phyloP scores from a whole-genome alignment of 495 filamentous ascomycete species.

The Aspergillus panamensis region DNA sequence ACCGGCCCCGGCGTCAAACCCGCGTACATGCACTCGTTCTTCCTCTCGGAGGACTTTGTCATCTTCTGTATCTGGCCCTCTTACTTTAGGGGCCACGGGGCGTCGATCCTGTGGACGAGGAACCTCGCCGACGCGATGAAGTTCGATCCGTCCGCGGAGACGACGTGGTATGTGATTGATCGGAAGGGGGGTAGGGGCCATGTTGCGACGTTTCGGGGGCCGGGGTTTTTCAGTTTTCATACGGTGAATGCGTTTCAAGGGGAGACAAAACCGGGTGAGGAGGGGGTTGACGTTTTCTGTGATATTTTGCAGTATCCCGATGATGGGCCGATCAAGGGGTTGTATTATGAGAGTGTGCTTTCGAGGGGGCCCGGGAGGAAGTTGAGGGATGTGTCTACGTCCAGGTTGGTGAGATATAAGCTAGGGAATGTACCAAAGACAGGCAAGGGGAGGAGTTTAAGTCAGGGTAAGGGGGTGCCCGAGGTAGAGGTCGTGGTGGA shows the following conservation, averaged over 20 bases:
- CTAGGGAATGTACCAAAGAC: not conserved
- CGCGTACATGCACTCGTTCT: constrained; percentile 19
- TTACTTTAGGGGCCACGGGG: not conserved
- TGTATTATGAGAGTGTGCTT: constrained; percentile 17
- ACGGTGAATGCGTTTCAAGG: constrained; percentile 18
- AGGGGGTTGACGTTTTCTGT: constrained; percentile 12
- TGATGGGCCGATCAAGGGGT: constrained; percentile 1
- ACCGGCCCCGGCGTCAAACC: constrained; percentile 6
- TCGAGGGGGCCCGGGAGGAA: constrained; percentile 1
- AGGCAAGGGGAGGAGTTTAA: not conserved
- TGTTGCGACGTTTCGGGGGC: constrained; percentile 6
- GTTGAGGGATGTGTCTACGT: not conserved
- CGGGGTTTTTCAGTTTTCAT: constrained; percentile 19
- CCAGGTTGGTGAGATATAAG: constrained; percentile 12
- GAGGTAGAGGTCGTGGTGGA: not conserved
- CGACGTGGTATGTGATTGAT: constrained; percentile 17
- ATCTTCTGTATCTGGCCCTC: constrained; percentile 17
- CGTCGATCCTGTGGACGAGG: constrained; percentile 13
- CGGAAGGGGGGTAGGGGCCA: constrained; percentile 1
- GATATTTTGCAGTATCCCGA: constrained; percentile 15
- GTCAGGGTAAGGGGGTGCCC: too few relatives aligned
- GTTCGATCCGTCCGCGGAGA: constrained; percentile 1
- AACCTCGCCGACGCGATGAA: constrained; percentile 14
- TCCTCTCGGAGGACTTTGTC: constrained; percentile 14
- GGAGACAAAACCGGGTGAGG: not conserved